Base-by-base conservation (phyloP, 2,329 filamentous ascomycete genomes). In the Talaromyces rugulosus region DNA sequence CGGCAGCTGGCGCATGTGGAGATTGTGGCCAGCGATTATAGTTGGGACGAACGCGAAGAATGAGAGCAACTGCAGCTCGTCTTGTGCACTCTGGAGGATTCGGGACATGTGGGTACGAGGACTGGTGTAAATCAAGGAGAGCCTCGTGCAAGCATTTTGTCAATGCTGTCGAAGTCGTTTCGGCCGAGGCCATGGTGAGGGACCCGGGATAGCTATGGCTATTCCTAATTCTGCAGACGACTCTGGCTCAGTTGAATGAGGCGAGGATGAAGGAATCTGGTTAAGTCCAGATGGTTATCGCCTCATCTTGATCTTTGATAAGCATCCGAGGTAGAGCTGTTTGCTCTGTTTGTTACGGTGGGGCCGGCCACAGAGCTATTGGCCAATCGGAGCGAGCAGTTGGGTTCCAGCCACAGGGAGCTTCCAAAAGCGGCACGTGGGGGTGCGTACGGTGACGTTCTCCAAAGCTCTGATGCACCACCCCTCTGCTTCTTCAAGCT, bases 41-140 rank as follows among this genome's bases (percentile, higher is more conserved):
- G 16, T 80, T 78, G 16, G 86, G 86, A 58, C 85, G 82, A 30
- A 89, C 78, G 64, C 87, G 85, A 55, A 90, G 76, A 55, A 89
- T 83, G 55, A 89, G 74, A 27, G 87, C 86, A 47, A 89, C 87
- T 3, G 86, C 87, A n/a, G 87, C 87, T 64, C 87, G 81, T 70
- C 85, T 85, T 63, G 80, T 81, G 66, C 81, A 79, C 36, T 73
- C 71, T 23, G 81, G 78, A 5, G 79, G 78, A 63, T 79, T 80
- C 30, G 77, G 72, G 3, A 81, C 74, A 63, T 77, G 70, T n/a
- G 78, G 77, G 64, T 76, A 80, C 18, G 76, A 75, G 36, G 72
- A 66, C 34, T 72, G 67, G 60, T 75, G 65, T 27, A 78, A 68
- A 56, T 74, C 70, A 14, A 66, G 57, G 50, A 77, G 62, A 44